These are phyloP conservation scores for Vigna radiata DNA, from an alignment of 306 rosid species.

Conservation along the genomic window DNA sequence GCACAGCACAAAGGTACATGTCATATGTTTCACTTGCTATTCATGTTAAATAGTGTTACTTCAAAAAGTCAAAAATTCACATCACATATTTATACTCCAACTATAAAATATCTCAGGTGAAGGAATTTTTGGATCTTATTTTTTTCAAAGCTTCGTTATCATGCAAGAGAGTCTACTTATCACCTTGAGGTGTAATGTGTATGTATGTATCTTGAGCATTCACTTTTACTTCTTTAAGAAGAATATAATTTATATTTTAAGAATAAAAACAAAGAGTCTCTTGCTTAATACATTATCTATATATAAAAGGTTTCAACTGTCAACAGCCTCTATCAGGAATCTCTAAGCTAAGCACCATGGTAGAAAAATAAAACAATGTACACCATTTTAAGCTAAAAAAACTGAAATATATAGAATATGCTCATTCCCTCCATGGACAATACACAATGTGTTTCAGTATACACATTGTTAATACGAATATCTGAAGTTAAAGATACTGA, in stretches of 20 bases:
- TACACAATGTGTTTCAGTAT: neutral
- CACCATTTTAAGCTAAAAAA: slow-evolving; percentile 19
- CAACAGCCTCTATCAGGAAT: neutral
- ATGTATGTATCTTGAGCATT: neutral
- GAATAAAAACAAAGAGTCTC: neutral
- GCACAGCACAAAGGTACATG: slow-evolving; percentile 17
- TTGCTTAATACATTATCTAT: neutral
- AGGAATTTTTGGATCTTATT: neutral
- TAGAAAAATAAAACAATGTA: neutral
- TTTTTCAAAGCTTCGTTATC: neutral
- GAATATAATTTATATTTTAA: neutral
- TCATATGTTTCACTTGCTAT: slow-evolving; percentile 17
- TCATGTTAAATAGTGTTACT: slow-evolving; percentile 19
- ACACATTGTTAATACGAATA: slow-evolving; percentile 41
- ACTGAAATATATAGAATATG: slow-evolving; percentile 14
- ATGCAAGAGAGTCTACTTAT: neutral
- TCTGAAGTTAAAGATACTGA: slow-evolving; percentile 31
- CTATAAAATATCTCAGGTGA: neutral
- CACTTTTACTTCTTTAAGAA: neutral
- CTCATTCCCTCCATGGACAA: neutral
- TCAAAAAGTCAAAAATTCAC: neutral
- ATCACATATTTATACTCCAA: neutral
- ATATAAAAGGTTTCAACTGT: neutral
- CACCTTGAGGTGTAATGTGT: neutral
- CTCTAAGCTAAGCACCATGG: slow-evolving; percentile 1